Evolutionary conservation across 202 grass and related monocot species (phyloP).

Genomic region (Setaria viridis): DNA sequence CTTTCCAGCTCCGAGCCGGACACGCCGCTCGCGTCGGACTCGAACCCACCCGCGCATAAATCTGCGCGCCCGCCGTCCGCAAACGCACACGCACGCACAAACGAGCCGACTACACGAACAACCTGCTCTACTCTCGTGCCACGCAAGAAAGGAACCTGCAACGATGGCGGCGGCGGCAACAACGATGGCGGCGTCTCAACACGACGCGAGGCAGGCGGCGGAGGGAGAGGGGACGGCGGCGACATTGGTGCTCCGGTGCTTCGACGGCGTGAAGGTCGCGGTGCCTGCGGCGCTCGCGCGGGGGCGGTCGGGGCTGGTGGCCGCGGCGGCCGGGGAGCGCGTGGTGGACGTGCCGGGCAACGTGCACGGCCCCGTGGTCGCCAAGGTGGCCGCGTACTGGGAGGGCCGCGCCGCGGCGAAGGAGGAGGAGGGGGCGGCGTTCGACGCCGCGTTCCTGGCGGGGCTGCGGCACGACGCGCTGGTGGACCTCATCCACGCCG

Average conservation of each 20-base stretch:
- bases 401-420: slow-evolving; percentile 4
- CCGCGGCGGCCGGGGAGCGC: neutral
- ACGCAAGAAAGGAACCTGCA: neutral
- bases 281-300: slow-evolving; percentile 15
- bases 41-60: neutral
- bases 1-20: slow-evolving; percentile 19
- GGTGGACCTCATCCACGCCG: slow-evolving; percentile 53
- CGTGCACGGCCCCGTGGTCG: slow-evolving; percentile 27
- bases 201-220: no score
- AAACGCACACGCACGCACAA: neutral
- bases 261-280: slow-evolving; percentile 30
- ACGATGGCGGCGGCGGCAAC: neutral
- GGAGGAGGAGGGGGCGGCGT: rapidly evolving
- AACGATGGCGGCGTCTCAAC: neutral
- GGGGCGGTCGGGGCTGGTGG: slow-evolving; percentile 9
- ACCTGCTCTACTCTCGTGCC: neutral
- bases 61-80: neutral
- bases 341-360: slow-evolving; percentile 46
- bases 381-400: slow-evolving; percentile 45
- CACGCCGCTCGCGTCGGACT: slow-evolving; percentile 16
- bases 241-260: slow-evolving; percentile 43
- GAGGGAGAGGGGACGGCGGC: neutral
- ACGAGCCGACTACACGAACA: neutral
- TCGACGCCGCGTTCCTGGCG: slow-evolving; percentile 44
- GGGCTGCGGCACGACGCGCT: slow-evolving; percentile 45